Evolutionary conservation across 352 stramenopile species (phyloP), one percentile per base, ranked within the genome.

Genomic region (Hyaloperonospora arabidopsidis): DNA sequence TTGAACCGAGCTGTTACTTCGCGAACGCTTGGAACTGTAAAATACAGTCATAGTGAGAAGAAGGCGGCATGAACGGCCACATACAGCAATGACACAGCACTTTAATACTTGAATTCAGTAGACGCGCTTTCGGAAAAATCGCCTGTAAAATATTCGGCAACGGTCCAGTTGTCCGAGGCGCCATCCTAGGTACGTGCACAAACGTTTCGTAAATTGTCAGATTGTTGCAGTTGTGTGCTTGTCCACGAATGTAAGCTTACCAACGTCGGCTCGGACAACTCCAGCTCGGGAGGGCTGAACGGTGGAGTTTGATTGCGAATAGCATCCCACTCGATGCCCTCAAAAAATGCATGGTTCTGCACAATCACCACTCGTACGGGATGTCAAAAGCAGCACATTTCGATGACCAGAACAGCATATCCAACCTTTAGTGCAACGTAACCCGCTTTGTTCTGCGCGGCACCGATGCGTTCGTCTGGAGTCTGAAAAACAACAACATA

Each of bases 131-230:
- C 77, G 19, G 79, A 91, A 46, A 89, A 88, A 55, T 89, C 74
- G 39, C 89, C 72, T 3, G 79, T 77, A 58, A 91, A 89, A 44
- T 88, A 91, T 49, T 91, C 81, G 5, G 79, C 76, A 5, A 91
- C 81, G 11, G 74, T 79, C 81, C 81, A 91, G 48, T 91, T 78
- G 21, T 91, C 81, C 2, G 76, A 68, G 0, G 76, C 76, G 12
- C 81, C 81, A 60, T 91, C 81, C 75, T 87, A 21, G 49, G 53
- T 54, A 5, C n/a, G 54, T 1, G 22, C 15, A 23, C 32, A 7
- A 15, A n/a, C 22, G n/a, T 28, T 53, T 50, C 63, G 52, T 32
- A 23, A 18, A 8, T 6, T 44, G 11, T 22, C 8, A 32, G 4
- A 32, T 32, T 4, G 4, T 32, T 13, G 38, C 10, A 46, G 17